Evolutionary conservation across 768 basidiomycete species (phyloP), one percentile per base, ranked within the genome.

Genomic region (Boletus insuetus): DNA sequence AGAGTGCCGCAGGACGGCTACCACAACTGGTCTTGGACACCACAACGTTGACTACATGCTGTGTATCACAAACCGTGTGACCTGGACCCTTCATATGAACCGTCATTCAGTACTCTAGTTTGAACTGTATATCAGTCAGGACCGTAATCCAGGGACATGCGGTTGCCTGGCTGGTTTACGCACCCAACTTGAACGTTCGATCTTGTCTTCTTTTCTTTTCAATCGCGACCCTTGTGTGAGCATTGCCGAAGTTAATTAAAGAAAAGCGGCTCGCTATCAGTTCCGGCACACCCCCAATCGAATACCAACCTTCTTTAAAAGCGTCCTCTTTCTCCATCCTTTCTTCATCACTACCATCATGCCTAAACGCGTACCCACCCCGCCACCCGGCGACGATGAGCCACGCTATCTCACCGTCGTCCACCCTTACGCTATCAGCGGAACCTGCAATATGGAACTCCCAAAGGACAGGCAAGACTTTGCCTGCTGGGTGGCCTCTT

Each of bases 391-490:
- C 8, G 73, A 77, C 34, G 78, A 80, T 34, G 80, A 77, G 46
- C 77, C 78, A 0, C 63, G 68, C 37, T 79, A 76, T 56, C 64
- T 80, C 7, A 73, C 75, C n/a, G 73, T 80, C 58, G 73, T 76
- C 1, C 56, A 74, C 38, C 80, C 79, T 0, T 80, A 77, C 53
- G 78, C 78, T 0, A 64, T 63, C 51, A 61, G 61, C 2, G 66
- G 71, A 0, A 65, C 74, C 16, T 73, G 76, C 22, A 74, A 78
- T 51, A 72, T 80, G 73, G 73, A 75, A 26, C 49, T 75, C 0
- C 64, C 59, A 39, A 64, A 56, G 6, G 79, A 80, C 35, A 68
- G 71, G 34, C 59, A 67, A 38, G 68, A 71, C 34, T 74, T 77
- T 47, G 75, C 73, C 4, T 65, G 65, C 24, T 80, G 79, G 80